Evolutionary conservation across 371 early-diverging fungal genomes (phyloP).

Genomic region (Circinella umbellata): DNA sequence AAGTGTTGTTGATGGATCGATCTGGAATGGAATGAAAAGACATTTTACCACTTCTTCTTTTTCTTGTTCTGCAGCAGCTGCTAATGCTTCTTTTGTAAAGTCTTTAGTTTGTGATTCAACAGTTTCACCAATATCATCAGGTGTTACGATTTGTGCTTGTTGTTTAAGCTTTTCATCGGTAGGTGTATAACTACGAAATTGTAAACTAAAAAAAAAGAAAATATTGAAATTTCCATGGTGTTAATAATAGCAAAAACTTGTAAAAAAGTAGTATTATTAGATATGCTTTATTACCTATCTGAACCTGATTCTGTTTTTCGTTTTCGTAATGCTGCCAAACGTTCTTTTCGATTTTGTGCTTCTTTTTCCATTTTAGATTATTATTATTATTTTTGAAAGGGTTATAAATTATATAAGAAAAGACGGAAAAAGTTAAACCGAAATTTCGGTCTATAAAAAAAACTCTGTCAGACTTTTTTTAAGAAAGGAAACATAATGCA

Average conservation of each 20-base stretch:
- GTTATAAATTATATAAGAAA: too few relatives aligned
- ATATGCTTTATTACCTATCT: constrained; percentile 19
- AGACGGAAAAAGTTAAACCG: too few relatives aligned
- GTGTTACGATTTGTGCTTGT: constrained; percentile 54
- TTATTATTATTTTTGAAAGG: background rate
- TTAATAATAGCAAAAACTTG: background rate
- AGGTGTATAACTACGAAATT: constrained; percentile 69
- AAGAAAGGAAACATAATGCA: too few relatives aligned
- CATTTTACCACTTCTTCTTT: constrained; percentile 70
- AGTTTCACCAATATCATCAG: constrained; percentile 50
- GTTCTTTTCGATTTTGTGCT: constrained; percentile 72
- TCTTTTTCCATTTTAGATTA: constrained; percentile 73
- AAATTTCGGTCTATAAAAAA: too few relatives aligned
- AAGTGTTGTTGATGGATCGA: background rate
- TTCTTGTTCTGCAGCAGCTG: constrained; percentile 65
- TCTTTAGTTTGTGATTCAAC: constrained; percentile 65
- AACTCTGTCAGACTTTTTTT: too few relatives aligned
- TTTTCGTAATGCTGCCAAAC: constrained; percentile 69
- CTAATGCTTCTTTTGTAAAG: constrained; percentile 61
- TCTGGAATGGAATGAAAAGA: background rate
- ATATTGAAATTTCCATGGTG: background rate
- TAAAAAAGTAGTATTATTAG: too few relatives aligned
- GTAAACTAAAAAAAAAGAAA: constrained; percentile 23
- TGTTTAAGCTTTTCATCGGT: constrained; percentile 52
- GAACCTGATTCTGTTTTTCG: constrained; percentile 41